Percentiles rank a stretch among this genome's conserved stretches.
Evolutionary conservation across 106 monocot genomes (phyloP).

Genomic region (Apostasia shenzhenica): DNA sequence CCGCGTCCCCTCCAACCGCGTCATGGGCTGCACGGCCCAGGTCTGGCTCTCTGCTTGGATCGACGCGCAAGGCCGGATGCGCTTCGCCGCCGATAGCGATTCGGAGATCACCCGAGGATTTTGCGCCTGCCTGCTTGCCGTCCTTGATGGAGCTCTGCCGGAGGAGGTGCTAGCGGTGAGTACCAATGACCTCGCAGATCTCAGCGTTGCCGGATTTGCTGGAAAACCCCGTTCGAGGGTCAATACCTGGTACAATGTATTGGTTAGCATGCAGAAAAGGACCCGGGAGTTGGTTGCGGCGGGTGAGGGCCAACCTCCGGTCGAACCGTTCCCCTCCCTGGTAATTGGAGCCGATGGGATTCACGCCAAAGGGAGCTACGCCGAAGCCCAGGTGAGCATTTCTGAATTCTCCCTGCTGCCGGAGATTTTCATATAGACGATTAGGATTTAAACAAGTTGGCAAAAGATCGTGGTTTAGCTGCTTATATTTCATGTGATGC

Average conservation of each 20-base stretch:
- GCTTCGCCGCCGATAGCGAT: slow-evolving; percentile 78
- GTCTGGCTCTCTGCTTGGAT: slow-evolving; percentile 50
- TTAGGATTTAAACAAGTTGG: too few relatives aligned
- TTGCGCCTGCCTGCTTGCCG: slow-evolving; percentile 69
- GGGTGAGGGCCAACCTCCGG: slow-evolving; percentile 35
- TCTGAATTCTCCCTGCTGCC: not conserved
- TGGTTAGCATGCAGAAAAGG: slow-evolving; percentile 92
- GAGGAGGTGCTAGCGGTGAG: slow-evolving; percentile 69
- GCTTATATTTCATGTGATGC: too few relatives aligned
- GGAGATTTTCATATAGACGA: too few relatives aligned
- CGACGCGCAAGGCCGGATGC: slow-evolving; percentile 42
- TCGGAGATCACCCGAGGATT: slow-evolving; percentile 91
- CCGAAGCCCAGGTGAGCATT: slow-evolving; percentile 92
- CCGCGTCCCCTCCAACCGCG: slow-evolving; percentile 52
- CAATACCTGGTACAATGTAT: slow-evolving; percentile 93
- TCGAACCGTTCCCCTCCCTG: slow-evolving; percentile 78
- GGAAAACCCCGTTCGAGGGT: slow-evolving; percentile 51
- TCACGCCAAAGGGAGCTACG: slow-evolving; percentile 74
- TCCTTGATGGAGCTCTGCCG: slow-evolving; percentile 64
- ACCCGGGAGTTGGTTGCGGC: slow-evolving; percentile 50
- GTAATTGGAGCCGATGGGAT: slow-evolving; percentile 52
- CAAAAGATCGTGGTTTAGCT: too few relatives aligned
- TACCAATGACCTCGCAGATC: slow-evolving; percentile 58
- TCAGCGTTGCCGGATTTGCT: slow-evolving; percentile 45
- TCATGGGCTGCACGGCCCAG: slow-evolving; percentile 95